Base-by-base conservation (phyloP, 2,329 filamentous ascomycete genomes). In the Aspergillus ustus region DNA sequence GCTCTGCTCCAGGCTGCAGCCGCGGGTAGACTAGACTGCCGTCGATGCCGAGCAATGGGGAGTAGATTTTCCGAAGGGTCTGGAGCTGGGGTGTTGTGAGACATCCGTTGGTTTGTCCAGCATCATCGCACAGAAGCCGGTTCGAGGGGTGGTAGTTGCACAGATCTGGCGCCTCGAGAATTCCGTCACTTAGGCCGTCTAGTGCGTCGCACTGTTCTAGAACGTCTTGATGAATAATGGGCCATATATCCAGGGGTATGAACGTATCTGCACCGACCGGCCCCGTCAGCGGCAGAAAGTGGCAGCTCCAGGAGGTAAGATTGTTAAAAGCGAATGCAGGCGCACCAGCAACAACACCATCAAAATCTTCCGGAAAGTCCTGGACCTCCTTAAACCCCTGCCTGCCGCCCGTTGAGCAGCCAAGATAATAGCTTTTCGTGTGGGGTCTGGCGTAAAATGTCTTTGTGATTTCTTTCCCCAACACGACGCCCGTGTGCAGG, bases 291-390 rank as follows among this genome's bases (percentile, higher is more conserved):
- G 72, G 67, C 48, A 74, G 71, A 62, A 80, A 79, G 31, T 72
- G 69, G 7, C 72, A 76, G 60, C 66, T 70, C 78, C 76, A 80
- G 6, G 73, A 74, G 25, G 70, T 67, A 9, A 82, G 68, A 52
- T 79, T 75, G 60, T 80, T 77, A 63, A 77, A 80, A 64, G 77
- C 74, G 25, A 77, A 61, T 31, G 77, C 78, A 20, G 72, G 78
- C 46, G 80, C 74, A 9, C 77, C 78, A 7, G 77, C 74, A 20
- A 82, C 70, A 61, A 82, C 77, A n/a, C 80, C 80, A 57, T 82
- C 79, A 59, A 63, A 63, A 20, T 57, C 59, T 9, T 34, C 20
- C 0, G 62, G 62, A 37, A 63, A 63, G 13, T 4, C 25, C 17
- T 48, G 44, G 4, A 55, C 62, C 13, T 55, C 54, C 19, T 52